phyloP scores from a whole-genome alignment of 768 basidiomycete genomes.

The Xerocomus brunneocitrinus region DNA sequence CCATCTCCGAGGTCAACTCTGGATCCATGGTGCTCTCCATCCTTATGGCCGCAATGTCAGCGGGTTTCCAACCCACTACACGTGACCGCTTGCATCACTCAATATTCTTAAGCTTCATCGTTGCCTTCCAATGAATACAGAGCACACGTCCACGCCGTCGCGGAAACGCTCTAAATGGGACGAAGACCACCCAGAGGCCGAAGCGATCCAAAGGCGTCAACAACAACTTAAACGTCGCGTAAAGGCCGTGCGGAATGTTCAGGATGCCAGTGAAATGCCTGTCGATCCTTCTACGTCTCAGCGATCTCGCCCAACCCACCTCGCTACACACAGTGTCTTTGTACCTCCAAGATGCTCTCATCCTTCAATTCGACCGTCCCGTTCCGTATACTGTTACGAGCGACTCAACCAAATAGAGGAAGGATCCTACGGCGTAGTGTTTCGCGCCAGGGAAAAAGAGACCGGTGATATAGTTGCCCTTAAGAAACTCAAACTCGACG shows the following conservation, averaged over 20 bases:
- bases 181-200: slow-evolving; percentile 41
- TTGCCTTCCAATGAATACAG: slow-evolving; percentile 28
- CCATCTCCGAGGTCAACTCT: slow-evolving; percentile 23
- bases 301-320: slow-evolving; percentile 11
- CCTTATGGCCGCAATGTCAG: no score
- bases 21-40: slow-evolving; percentile 25
- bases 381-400: slow-evolving; percentile 93
- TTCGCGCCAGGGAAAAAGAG: slow-evolving; percentile 90
- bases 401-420: slow-evolving; percentile 97
- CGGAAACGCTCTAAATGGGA: slow-evolving; percentile 80
- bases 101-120: background rate
- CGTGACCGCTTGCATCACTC: slow-evolving; percentile 6
- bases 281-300: slow-evolving; percentile 12
- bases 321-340: slow-evolving; percentile 52
- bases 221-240: slow-evolving; percentile 52
- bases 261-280: slow-evolving; percentile 15
- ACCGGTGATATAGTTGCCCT: slow-evolving; percentile 95
- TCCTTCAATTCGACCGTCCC: slow-evolving; percentile 78
- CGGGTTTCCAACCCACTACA: background rate
- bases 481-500: slow-evolving; percentile 97
- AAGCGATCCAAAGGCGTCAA: slow-evolving; percentile 31
- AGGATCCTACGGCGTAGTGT: slow-evolving; percentile 96
- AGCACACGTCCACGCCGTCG: slow-evolving; percentile 48
- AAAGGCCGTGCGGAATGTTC: slow-evolving; percentile 35
- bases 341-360: slow-evolving; percentile 74